These are phyloP conservation scores for Erodium moschatum DNA, from an alignment of 441 rosid genomes.

Conservation along the genomic window DNA sequence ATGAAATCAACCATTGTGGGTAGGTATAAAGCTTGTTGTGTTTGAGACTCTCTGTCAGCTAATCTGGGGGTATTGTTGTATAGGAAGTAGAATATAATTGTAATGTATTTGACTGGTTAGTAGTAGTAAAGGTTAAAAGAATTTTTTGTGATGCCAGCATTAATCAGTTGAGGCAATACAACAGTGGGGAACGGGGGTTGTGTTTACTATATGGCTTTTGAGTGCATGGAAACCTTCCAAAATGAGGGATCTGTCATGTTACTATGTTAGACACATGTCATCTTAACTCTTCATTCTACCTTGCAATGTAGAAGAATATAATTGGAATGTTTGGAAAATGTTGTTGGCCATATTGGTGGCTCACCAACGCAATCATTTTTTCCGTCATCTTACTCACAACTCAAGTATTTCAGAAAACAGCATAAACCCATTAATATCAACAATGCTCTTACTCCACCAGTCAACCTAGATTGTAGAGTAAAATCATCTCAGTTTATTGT, in stretches of 20 bases:
- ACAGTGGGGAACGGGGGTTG: too few relatives aligned
- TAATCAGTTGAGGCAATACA: too few relatives aligned
- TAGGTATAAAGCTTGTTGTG: not conserved
- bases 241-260: not conserved
- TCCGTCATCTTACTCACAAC: not conserved
- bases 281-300: not conserved
- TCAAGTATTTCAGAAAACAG: not conserved
- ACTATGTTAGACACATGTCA: not conserved
- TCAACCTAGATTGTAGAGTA: not conserved
- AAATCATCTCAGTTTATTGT: not conserved
- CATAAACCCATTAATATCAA: conserved; percentile 2
- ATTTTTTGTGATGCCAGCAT: too few relatives aligned
- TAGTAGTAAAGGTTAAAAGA: too few relatives aligned
- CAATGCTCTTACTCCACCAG: conserved; percentile 1
- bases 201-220: not conserved
- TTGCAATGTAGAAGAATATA: not conserved
- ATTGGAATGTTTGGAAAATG: not conserved
- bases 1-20: not conserved
- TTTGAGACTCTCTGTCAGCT: not conserved
- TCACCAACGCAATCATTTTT: not conserved
- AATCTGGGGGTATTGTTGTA: not conserved
- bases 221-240: not conserved
- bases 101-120: not conserved
- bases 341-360: conserved; percentile 2
- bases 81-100: not conserved